Evolutionary conservation across 2,329 filamentous ascomycete species (phyloP).

Genomic region (Fusarium udum): DNA sequence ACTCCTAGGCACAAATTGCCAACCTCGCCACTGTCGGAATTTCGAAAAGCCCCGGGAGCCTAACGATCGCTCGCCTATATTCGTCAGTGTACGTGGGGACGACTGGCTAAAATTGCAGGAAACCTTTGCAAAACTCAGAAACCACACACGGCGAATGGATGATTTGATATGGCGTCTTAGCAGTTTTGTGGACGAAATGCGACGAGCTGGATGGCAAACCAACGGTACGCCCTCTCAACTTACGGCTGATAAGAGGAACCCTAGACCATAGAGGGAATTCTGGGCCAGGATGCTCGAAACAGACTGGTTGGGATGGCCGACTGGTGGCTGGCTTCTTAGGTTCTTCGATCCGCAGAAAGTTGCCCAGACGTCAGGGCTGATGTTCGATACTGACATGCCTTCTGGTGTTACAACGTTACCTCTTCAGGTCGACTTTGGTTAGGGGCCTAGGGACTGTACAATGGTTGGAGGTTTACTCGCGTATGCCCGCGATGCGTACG

Average conservation of each 20-base stretch:
- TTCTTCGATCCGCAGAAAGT: neutral
- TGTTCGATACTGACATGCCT: too few species aligned
- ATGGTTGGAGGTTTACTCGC: neutral
- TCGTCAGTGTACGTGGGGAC: too few species aligned
- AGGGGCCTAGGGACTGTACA: neutral
- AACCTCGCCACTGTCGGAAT: neutral
- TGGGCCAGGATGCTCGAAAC: neutral
- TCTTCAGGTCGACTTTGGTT: rapidly evolving
- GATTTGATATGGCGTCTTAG: too few species aligned
- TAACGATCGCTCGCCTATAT: rapidly evolving
- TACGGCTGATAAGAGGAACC: neutral
- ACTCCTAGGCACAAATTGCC: neutral
- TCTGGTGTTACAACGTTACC: neutral
- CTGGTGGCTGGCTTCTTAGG: neutral
- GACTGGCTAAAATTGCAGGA: neutral
- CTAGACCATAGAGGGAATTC: neutral
- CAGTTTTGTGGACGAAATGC: neutral
- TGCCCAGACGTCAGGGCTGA: too few species aligned
- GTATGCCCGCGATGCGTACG: rapidly evolving
- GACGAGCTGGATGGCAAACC: neutral
- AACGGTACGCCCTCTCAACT: neutral
- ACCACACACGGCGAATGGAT: too few species aligned
- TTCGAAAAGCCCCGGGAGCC: rapidly evolving
- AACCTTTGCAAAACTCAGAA: neutral
- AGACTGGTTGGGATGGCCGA: too few species aligned